Evolutionary conservation across 148 eudicot species (phyloP).

Genomic region (Salicornia ramosissima): DNA sequence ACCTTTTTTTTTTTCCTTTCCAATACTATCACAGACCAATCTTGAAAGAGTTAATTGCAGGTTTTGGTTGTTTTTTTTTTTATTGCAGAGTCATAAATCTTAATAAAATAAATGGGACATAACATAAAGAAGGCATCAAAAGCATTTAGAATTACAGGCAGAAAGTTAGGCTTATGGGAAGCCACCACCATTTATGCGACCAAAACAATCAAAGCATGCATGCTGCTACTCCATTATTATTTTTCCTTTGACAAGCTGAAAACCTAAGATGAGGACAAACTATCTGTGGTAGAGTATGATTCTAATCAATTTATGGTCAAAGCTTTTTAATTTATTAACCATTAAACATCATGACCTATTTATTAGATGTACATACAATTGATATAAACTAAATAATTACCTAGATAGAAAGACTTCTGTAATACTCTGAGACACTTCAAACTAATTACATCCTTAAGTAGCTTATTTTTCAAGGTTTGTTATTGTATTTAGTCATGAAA

Average conservation of each 20-base stretch:
- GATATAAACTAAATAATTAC: too few relatives aligned
- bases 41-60: not conserved
- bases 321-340: not conserved
- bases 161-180: slow-evolving; percentile 16
- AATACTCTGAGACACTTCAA: too few relatives aligned
- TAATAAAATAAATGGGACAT: not conserved
- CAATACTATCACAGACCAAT: not conserved
- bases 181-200: not conserved
- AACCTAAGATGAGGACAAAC: not conserved
- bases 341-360: too few relatives aligned
- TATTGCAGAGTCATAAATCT: not conserved
- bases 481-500: too few relatives aligned
- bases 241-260: not conserved
- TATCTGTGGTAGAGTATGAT: not conserved
- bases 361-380: too few relatives aligned
- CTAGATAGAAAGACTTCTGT: too few relatives aligned
- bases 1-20: not conserved
- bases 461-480: too few relatives aligned
- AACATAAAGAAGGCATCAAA: not conserved
- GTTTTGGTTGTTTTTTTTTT: slow-evolving; percentile 1
- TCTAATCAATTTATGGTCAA: not conserved
- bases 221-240: slow-evolving; percentile 5
- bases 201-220: not conserved
- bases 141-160: not conserved
- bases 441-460: too few relatives aligned